These are phyloP conservation scores for Cucumis sativus DNA, from an alignment of 306 rosid species.

Conservation along the genomic window Cucumber_9930_V3 NC_026659.2:23519501-23520000, in stretches of 20 bases:
- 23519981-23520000: slow-evolving; percentile 12
- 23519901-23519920: slow-evolving; percentile 24
- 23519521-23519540: background rate
- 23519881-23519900: slow-evolving; percentile 38
- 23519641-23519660: background rate
- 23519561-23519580: too few relatives aligned
- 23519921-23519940: slow-evolving; percentile 14
- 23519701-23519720: background rate
- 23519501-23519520: background rate
- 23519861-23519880: slow-evolving; percentile 28
- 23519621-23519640: background rate
- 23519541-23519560: background rate
- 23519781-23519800: background rate
- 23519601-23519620: background rate
- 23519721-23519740: background rate
- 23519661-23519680: background rate
- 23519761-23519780: background rate
- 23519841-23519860: slow-evolving; percentile 14
- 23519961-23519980: slow-evolving; percentile 1
- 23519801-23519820: background rate
- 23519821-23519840: background rate
- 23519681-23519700: background rate
- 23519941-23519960: slow-evolving; percentile 12
- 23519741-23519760: background rate
- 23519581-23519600: too few relatives aligned